phyloP scores from a whole-genome alignment of 2,329 filamentous ascomycete genomes.

The Aspergillus sojae region DNA sequence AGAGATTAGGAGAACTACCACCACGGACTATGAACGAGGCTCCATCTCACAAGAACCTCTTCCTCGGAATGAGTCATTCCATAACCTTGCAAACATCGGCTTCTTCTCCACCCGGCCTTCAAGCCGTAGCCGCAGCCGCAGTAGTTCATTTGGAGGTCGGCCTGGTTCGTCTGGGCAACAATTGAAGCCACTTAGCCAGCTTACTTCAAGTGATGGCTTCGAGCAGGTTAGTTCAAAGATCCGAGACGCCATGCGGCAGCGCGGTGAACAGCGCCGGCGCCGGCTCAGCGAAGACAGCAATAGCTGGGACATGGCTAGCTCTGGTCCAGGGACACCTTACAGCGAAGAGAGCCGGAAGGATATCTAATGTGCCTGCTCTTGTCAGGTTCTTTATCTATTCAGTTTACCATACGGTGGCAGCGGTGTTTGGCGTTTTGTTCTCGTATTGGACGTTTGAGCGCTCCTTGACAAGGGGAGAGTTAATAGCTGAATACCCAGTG shows the following conservation, averaged over 20 bases:
- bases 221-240: constrained; percentile 85
- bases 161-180: constrained; percentile 65
- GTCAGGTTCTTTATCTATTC: neutral
- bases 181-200: constrained; percentile 68
- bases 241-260: constrained; percentile 77
- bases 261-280: constrained; percentile 63
- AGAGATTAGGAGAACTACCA: constrained; percentile 28
- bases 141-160: constrained; percentile 67
- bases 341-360: constrained; percentile 42
- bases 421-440: constrained; percentile 24
- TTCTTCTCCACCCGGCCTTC: constrained; percentile 88
- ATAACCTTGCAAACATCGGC: constrained; percentile 81
- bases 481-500: neutral
- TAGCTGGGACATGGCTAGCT: constrained; percentile 45
- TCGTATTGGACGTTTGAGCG: neutral
- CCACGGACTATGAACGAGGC: constrained; percentile 24
- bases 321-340: constrained; percentile 39
- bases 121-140: constrained; percentile 76
- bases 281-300: constrained; percentile 48
- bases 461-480: neutral
- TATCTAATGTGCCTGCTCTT: constrained; percentile 23
- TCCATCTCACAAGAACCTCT: constrained; percentile 51
- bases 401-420: constrained; percentile 18
- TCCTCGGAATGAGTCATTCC: constrained; percentile 90
- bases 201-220: constrained; percentile 70